A percentile compares a stretch with the other conserved stretches of the same genome.
Conservation (phyloP, 2,329 filamentous ascomycete species). For the Diaporthe citrichinensis region DNA sequence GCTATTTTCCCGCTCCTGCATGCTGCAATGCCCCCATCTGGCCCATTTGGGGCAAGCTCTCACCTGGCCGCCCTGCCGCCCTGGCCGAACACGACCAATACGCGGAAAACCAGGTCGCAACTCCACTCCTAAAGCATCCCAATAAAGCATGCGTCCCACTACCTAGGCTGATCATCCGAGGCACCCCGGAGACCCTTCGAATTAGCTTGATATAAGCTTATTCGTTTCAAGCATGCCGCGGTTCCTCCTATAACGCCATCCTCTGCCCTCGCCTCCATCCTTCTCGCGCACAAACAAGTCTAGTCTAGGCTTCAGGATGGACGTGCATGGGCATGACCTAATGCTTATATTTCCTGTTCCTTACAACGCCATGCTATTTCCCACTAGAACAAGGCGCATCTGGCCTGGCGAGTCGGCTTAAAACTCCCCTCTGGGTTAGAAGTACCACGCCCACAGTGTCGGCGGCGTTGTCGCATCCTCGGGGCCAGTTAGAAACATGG, state of each 20-base stretch:
- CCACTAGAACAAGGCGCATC: background rate
- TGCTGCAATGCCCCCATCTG: background rate
- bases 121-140: constrained; percentile 18
- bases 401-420: background rate
- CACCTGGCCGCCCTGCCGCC: constrained; percentile 10
- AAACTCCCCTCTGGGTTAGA: background rate
- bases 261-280: background rate
- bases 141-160: constrained; percentile 11
- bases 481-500: background rate
- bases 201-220: constrained; percentile 31
- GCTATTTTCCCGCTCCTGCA: background rate
- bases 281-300: background rate
- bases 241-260: constrained; percentile 1
- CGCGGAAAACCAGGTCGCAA: background rate
- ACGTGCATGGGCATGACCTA: constrained; percentile 1
- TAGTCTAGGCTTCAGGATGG: constrained; percentile 4
- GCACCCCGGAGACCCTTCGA: constrained; percentile 6
- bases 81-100: constrained; percentile 16
- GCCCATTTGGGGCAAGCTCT: constrained; percentile 6
- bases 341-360: background rate
- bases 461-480: background rate
- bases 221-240: constrained; percentile 22
- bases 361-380: constrained; percentile 20
- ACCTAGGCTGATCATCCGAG: constrained; percentile 16
- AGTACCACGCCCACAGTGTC: background rate